Evolutionary conservation across 345 rosid species (phyloP), one percentile per base, ranked within the genome.

Genomic region (Pistacia vera): DNA sequence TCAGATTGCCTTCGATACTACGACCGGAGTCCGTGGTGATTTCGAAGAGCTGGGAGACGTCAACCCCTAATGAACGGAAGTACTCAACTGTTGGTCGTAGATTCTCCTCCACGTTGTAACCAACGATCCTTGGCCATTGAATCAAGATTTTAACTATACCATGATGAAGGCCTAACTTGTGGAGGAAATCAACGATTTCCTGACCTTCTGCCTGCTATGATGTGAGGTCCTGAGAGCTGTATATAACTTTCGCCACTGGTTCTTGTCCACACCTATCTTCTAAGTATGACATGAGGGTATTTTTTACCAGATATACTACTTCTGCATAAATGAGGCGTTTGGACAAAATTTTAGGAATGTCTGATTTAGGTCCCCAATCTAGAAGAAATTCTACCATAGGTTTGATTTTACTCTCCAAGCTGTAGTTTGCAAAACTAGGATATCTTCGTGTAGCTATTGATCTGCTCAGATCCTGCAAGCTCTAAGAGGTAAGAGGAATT

Each of bases 81-180:
- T 83, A 86, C 46, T 80, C 83, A 65, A 83, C 82, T 8, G 87
- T 83, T 0, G 86, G 89, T 3, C 82, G 80, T 25, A 52, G 57
- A 52, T 52, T 52, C 18, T 52, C 57, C 57, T 52, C 57, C 57
- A 52, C 57, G 13, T 17, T 83, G 79, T 62, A 81, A 74, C 85
- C 81, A 17, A 83, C 62, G 20, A 86, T 79, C 74, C 66, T 80
- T 4, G 89, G 89, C 52, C 73, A 74, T 35, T 84, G 80, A 12
- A 85, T 83, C 20, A 86, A 70, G 58, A 86, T 75, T 77, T 86
- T 83, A 38, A 85, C 85, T 18, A 86, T 74, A 76, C 68, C 68
- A 78, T 82, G 84, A 68, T 13, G 89, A 75, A 86, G 81, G 51
- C 89, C 89, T 81, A 73, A 81, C 76, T 86, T 85, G 4, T 22